Evolutionary conservation across 768 basidiomycete genomes (phyloP).

Genomic region (Coprinopsis sp.): DNA sequence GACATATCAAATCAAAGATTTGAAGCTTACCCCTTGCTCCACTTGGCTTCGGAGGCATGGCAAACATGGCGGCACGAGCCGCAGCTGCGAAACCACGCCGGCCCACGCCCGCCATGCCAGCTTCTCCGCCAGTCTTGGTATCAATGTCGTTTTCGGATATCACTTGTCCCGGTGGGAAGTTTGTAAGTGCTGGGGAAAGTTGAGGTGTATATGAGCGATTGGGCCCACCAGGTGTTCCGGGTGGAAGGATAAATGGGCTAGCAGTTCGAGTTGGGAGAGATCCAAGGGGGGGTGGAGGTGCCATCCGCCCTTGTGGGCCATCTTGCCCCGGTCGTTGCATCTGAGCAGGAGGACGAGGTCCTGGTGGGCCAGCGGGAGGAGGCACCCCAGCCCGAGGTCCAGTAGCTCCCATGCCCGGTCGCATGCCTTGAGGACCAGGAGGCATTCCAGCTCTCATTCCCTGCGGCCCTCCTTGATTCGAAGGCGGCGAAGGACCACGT

Average conservation of each 20-base stretch:
- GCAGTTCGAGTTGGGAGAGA: background rate
- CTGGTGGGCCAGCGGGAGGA: too few relatives aligned
- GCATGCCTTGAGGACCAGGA: background rate
- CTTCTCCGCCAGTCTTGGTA: conserved; percentile 70
- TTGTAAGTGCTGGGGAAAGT: conserved; percentile 4
- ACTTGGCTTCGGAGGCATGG: conserved; percentile 13
- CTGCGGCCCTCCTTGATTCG: background rate
- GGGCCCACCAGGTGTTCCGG: background rate
- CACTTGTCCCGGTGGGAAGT: background rate
- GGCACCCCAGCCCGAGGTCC: conserved; percentile 1
- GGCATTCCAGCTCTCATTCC: background rate
- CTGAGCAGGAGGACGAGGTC: too few relatives aligned
- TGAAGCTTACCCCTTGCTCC: conserved; percentile 38
- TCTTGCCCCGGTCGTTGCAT: too few relatives aligned
- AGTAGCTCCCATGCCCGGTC: background rate
- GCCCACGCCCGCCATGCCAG: conserved; percentile 90
- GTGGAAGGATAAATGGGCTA: conserved; percentile 2
- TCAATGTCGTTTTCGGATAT: conserved; percentile 40
- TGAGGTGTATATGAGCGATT: conserved; percentile 9
- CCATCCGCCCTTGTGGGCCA: too few relatives aligned
- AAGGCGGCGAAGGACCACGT: background rate
- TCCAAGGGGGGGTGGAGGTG: too few relatives aligned
- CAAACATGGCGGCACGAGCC: conserved; percentile 47
- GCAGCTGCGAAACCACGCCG: conserved; percentile 79
- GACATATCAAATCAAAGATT: conserved; percentile 17